A percentile compares a stretch with the other conserved stretches of the same genome.
Evolutionary conservation across 176 grass and related monocot genomes (phyloP).

Genomic region (Eleusine indica): DNA sequence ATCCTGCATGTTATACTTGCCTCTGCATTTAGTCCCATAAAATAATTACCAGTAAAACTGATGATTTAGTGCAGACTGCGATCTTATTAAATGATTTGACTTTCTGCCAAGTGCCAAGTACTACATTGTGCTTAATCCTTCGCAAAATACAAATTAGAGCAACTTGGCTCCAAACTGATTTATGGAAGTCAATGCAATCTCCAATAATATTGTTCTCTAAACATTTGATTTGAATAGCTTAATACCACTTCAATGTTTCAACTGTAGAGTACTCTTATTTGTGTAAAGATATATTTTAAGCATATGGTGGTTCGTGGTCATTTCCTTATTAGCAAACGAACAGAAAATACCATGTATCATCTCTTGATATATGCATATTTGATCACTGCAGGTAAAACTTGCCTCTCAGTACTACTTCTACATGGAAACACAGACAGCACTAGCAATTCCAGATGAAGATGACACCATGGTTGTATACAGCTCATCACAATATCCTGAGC

Average conservation of each 20-base stretch:
- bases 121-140: no score
- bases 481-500: conserved; percentile 61
- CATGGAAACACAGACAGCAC: conserved; percentile 75
- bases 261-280: background rate
- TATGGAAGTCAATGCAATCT: background rate
- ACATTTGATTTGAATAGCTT: background rate
- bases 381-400: conserved; percentile 67
- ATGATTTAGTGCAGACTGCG: no score
- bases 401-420: conserved; percentile 77
- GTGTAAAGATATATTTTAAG: background rate
- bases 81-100: no score
- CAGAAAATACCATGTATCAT: background rate
- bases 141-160: background rate
- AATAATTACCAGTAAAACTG: no score
- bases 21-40: no score
- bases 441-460: conserved; percentile 80
- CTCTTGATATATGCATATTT: background rate
- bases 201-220: background rate
- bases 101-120: no score
- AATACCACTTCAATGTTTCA: background rate
- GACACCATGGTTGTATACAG: conserved; percentile 69
- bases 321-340: background rate
- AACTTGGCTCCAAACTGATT: background rate
- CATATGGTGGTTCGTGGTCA: background rate
- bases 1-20: no score